Base-by-base conservation (phyloP, 106 monocot species). In the Iris macrosiphon region DNA sequence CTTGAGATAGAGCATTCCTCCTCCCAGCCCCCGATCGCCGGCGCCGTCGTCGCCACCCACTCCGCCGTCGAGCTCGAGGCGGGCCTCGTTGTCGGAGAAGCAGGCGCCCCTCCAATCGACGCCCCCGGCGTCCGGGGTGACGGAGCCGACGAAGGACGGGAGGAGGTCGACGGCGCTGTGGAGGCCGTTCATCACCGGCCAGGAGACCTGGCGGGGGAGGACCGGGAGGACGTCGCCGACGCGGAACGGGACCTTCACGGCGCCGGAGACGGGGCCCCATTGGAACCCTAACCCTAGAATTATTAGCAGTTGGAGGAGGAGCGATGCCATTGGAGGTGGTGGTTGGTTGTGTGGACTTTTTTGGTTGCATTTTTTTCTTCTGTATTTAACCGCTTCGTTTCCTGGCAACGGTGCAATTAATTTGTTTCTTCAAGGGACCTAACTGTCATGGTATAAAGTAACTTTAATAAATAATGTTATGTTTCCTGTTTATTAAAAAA, bases 151-250 rank as follows among this genome's bases (percentile, higher is more conserved):
- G 61, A 56, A 80, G 24, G 51, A 45, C 6, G 85, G 85, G 3
- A 85, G 71, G 10, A 85, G 65, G 48, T 85, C 85, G 40, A 76
- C 76, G 55, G 85, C 79, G 76, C 79, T 72, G 64, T 85, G 75
- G 55, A 85, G 35, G 11, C 24, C 62, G 61, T 72, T 76, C 46
- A 85, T 46, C 25, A 85, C 60, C 0, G 85, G 85, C 85, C 79
- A 85, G 14, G 79, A 68, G 12, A 76, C 50, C 57, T 73, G 76
- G 26, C 71, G 63, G 19, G 85, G 85, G 1, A 85, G 68, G 49
- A 80, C 35, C 5, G 85, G 85, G 45, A 85, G 72, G 41, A 85
- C 52, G 57, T 85, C 85, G 28, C 64, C 54, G 12, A 45, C 24
- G 35, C 65, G 56, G 50, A 85, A 72, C 0, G 85, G 79, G 7